Evolutionary conservation across 495 filamentous ascomycete genomes (phyloP), one percentile per base, ranked within the genome.

Genomic region (Hyphodiscus hymeniophilus): DNA sequence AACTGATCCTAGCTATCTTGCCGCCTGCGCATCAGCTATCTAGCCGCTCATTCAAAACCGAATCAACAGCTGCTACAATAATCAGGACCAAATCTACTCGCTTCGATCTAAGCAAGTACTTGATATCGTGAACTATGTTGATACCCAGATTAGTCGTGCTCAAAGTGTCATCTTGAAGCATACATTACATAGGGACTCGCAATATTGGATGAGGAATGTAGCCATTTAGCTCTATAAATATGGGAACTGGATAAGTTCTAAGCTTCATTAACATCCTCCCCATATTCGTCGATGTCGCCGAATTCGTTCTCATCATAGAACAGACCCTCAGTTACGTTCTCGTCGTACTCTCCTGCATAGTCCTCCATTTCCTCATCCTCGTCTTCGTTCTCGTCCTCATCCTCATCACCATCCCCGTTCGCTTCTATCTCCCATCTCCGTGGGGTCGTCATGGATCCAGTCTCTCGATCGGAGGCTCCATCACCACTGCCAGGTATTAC

Each of bases 211-310:
- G n/a, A n/a, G n/a, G n/a, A n/a, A n/a, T n/a, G n/a, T n/a, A n/a
- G n/a, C n/a, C n/a, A n/a, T n/a, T 28, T 10, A 28, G 10, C 26
- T 28, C 26, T 10, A 28, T 28, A 4, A 5, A 28, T 28, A 28
- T 28, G 69, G 60, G 38, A 80, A 60, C 24, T 72, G 65, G 36
- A 74, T 65, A 55, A 77, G 66, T 39, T 72, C 74, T 75, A 80
- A 26, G 61, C 64, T 0, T 66, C 65, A 11, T 38, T 15, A 38
- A n/a, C 34, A 20, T 6, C 18, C 34, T 38, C 34, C 2, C 34
- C 34, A 6, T 15, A 15, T 15, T 11, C 34, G 6, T 38, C 34
- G n/a, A n/a, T 15, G 17, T 38, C 34, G 10, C 18, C n/a, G 7
- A 13, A 16, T 30, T 28, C 20, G 20, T n/a, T 1, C 6, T 42